Conservation (phyloP, 257 asterid species). For the Orobanche coerulescens region DNA sequence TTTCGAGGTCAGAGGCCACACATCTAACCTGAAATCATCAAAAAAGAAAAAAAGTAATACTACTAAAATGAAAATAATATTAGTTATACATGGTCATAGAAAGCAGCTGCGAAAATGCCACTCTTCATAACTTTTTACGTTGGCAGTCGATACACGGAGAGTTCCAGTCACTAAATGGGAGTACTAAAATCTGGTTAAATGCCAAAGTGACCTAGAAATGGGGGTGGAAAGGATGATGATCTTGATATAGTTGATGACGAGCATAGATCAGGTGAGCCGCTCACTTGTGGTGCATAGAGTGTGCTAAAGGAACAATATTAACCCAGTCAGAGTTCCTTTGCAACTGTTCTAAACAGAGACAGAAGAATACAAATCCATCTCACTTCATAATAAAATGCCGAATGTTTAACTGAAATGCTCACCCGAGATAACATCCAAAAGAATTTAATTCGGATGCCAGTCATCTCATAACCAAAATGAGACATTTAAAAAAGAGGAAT, state of each 20-base stretch:
- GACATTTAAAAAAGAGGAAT: too few relatives aligned
- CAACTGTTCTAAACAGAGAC: neutral
- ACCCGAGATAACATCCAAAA: neutral
- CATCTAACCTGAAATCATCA: conserved; percentile 69
- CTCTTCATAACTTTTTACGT: neutral
- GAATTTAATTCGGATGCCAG: neutral
- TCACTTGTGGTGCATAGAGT: neutral
- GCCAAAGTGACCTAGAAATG: neutral
- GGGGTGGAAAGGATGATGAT: neutral
- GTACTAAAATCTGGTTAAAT: neutral
- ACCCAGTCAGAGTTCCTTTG: neutral
- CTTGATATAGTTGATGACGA: neutral
- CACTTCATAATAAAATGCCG: neutral
- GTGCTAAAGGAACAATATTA: neutral
- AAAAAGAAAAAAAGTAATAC: neutral
- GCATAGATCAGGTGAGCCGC: neutral
- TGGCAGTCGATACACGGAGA: neutral
- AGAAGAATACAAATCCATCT: neutral
- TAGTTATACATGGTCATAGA: neutral
- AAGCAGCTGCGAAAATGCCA: neutral
- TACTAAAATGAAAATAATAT: neutral
- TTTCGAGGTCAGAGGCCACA: conserved; percentile 79
- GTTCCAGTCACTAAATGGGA: neutral
- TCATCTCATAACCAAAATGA: neutral
- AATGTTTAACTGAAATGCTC: neutral